Evolutionary conservation across 2,329 filamentous ascomycete genomes (phyloP), one percentile per base, ranked within the genome.

Genomic region (Colletotrichum abscissum): DNA sequence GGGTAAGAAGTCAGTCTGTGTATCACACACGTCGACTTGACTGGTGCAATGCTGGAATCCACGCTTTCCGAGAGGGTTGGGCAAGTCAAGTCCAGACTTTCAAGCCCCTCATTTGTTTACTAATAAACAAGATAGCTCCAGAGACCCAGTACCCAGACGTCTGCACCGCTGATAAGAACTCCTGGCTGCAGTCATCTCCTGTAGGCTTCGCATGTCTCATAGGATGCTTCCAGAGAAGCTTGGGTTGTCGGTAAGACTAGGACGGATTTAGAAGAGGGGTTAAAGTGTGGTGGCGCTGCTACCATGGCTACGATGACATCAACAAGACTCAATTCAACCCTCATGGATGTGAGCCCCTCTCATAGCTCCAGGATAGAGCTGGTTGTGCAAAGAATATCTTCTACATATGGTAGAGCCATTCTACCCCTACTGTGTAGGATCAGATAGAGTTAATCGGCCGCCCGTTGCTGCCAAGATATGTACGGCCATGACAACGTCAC

Each of bases 251-350:
- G 16, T 16, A 30, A 11, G 26, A 38, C 30, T 49, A 52, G 8
- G 46, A 64, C 46, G 22, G 26, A 54, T 38, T n/a, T 12, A 24
- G 1, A 26, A 62, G 26, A 33, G 42, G 52, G 35, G 57, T 57
- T 57, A 5, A 22, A 28, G 35, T 62, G 22, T 35, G 33, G 35
- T 42, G 46, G 12, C 58, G 22, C n/a, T 26, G 2, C 19, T 54
- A 12, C 67, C 16, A 46, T n/a, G 11, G 26, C 26, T 55, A 22
- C 30, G 42, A 67, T 70, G 68, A 67, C 68, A 70, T 70, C 68
- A 67, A 60, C 5, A 60, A 59, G 19, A 35, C 46, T 42, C 30
- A 59, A 33, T 52, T 42, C 12, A 16, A 42, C 22, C 33, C 33
- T 54, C 54, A 55, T 52, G 26, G 38, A 33, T 38, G 24, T 28